These are phyloP conservation scores for Piper longum DNA, from an alignment of 164 flowering plant genomes.

Conservation along the genomic window DNA sequence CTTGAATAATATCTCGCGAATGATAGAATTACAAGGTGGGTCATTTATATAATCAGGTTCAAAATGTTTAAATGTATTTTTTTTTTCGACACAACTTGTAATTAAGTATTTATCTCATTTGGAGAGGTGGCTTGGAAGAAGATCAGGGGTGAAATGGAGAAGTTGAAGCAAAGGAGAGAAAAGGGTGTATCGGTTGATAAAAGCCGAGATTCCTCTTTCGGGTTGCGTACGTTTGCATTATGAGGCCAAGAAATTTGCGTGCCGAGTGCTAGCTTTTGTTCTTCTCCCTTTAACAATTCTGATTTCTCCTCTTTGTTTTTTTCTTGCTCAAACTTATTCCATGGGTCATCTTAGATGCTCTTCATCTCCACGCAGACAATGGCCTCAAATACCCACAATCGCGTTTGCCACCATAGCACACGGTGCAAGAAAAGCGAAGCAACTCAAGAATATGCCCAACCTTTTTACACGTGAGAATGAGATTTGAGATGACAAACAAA, in stretches of 20 bases:
- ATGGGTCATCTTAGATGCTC: constrained; percentile 5
- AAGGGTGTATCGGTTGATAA: constrained; percentile 1
- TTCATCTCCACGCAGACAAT: constrained; percentile 8
- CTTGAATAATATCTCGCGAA: too few species aligned
- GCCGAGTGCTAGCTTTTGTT: background rate
- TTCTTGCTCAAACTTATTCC: background rate
- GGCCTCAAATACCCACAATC: background rate
- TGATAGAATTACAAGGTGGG: too few species aligned
- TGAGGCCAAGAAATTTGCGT: constrained; percentile 3
- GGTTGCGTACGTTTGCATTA: constrained; percentile 42
- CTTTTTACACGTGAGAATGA: background rate
- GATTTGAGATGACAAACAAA: background rate
- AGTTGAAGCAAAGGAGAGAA: background rate
- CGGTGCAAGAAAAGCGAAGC: too few species aligned
- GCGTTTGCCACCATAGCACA: background rate
- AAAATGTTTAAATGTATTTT: too few species aligned
- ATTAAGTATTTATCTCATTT: too few species aligned
- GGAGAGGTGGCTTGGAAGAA: too few species aligned
- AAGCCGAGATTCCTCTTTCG: constrained; percentile 41
- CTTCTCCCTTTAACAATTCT: background rate
- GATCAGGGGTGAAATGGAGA: constrained; percentile 4
- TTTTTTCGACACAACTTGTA: too few species aligned
- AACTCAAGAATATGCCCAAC: background rate
- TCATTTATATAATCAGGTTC: too few species aligned
- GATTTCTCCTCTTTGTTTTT: background rate